Evolutionary conservation across 192 early-diverging fungal genomes (phyloP).

Genomic region (Entomortierella beljakovae): DNA sequence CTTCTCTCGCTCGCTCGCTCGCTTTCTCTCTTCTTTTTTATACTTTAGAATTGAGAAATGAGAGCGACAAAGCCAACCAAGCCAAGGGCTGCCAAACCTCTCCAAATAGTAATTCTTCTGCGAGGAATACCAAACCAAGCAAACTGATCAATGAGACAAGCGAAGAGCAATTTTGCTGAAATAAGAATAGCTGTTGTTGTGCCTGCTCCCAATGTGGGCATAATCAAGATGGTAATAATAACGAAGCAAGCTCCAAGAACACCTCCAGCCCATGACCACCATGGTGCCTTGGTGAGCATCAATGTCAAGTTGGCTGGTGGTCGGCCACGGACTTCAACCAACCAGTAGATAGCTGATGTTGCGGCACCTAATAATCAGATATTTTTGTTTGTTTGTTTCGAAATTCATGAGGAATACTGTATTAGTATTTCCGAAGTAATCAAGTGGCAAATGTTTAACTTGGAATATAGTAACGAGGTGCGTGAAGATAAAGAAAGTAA

Average conservation of each 20-base stretch:
- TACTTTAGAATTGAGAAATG: slow-evolving; percentile 53
- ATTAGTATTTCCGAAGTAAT: background rate
- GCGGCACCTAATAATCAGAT: slow-evolving; percentile 28
- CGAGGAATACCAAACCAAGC: slow-evolving; percentile 57
- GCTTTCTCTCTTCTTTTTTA: too few relatives aligned
- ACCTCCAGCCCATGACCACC: slow-evolving; percentile 66
- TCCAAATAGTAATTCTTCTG: slow-evolving; percentile 53
- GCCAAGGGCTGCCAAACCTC: slow-evolving; percentile 56
- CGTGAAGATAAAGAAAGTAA: background rate
- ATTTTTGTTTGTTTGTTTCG: too few relatives aligned
- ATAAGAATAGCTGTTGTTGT: slow-evolving; percentile 63
- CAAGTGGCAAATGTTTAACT: too few relatives aligned
- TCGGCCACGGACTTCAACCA: slow-evolving; percentile 40
- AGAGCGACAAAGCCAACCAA: slow-evolving; percentile 59
- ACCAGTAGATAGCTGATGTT: slow-evolving; percentile 28
- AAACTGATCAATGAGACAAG: slow-evolving; percentile 68
- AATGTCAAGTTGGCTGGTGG: slow-evolving; percentile 38
- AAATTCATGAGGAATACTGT: background rate
- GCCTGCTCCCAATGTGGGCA: slow-evolving; percentile 62
- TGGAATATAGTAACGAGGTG: too few relatives aligned
- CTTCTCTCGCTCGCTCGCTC: background rate
- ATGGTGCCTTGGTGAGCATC: slow-evolving; percentile 55
- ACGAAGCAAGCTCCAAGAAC: slow-evolving; percentile 55
- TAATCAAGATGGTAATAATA: slow-evolving; percentile 60
- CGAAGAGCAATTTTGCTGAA: slow-evolving; percentile 60